Base-by-base conservation (phyloP, 2,329 filamentous ascomycete species). In the Trichoderma koningiopsis region DNA sequence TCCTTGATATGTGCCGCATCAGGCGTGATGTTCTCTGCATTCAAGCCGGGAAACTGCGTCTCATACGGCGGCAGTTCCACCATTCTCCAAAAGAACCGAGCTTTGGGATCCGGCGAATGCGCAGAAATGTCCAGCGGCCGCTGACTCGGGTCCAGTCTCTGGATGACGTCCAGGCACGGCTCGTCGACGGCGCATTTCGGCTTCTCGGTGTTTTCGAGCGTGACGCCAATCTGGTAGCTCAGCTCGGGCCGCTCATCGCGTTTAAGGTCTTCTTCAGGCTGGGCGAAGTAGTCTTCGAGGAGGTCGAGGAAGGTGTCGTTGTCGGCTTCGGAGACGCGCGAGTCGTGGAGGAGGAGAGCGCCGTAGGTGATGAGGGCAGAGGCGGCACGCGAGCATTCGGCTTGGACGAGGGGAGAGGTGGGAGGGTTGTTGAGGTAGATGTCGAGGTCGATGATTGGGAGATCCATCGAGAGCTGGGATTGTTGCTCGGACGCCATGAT, bases 201-300 rank as follows among this genome's bases (percentile, higher is more conserved):
- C 80, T 85, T 87, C 80, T 89, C 87, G 1, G 87, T 89, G 78
- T 88, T 87, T 73, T 88, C 87, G 68, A 89, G 83, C 37, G 87
- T 89, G 53, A 88, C 87, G 72, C 87, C 87, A 61, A 89, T 82
- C 79, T 89, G 87, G 79, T 88, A 89, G 75, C 84, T 83, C 31
- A 89, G 79, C 74, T 85, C 85, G 6, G 87, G 87, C 2, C 86
- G 83, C 79, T 88, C 86, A 72, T 89, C 87, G 43, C 75, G 75
- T 60, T 76, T 77, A 43, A 89, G 81, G 2, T 75, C 76, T 10
- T 76, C 81, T 22, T 80, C 79, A 19, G 86, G 84, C 77, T 89
- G 87, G 40, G 86, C 86, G 74, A 89, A 89, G 81, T 89, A 89
- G 80, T 88, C 86, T 78, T 89, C 87, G n/a, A 89, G 83, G 47